Conservation (phyloP, 192 early-diverging fungal genomes). For the Coemansia sp. region DNA sequence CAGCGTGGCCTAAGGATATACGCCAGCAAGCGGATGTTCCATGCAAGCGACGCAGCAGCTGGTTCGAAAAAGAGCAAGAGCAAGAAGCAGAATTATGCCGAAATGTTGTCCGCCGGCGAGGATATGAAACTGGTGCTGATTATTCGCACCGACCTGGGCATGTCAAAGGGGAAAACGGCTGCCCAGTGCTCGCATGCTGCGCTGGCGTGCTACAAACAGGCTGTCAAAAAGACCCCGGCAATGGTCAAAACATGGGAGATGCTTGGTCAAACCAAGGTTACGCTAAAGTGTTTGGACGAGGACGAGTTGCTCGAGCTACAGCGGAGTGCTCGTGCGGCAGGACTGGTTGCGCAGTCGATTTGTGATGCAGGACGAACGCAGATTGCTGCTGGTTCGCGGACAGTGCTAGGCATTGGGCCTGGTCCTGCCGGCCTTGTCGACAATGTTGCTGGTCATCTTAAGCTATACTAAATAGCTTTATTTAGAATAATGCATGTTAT, state of each 20-base stretch:
- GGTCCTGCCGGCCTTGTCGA: slow-evolving; percentile 60
- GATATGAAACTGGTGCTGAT: slow-evolving; percentile 67
- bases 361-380: slow-evolving; percentile 81
- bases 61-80: not conserved
- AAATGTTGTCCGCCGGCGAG: slow-evolving; percentile 2
- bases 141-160: slow-evolving; percentile 85
- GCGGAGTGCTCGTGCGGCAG: slow-evolving; percentile 15
- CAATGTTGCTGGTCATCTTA: slow-evolving; percentile 58
- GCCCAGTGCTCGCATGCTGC: slow-evolving; percentile 95
- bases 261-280: slow-evolving; percentile 83
- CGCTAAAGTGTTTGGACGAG: slow-evolving; percentile 73
- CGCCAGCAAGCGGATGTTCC: not conserved
- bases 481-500: not conserved
- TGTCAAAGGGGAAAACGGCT: slow-evolving; percentile 93
- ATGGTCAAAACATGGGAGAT: slow-evolving; percentile 67
- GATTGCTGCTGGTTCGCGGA: slow-evolving; percentile 83
- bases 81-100: not conserved
- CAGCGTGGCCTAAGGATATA: not conserved
- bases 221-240: slow-evolving; percentile 51
- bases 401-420: slow-evolving; percentile 93
- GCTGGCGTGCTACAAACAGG: slow-evolving; percentile 75
- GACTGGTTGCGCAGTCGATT: slow-evolving; percentile 60
- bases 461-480: slow-evolving; percentile 45
- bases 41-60: not conserved
- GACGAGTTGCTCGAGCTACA: slow-evolving; percentile 61